Percentiles rank a stretch among this genome's conserved stretches.
Conservation (phyloP, 768 basidiomycete species). For the Boletellus emodensis region DNA sequence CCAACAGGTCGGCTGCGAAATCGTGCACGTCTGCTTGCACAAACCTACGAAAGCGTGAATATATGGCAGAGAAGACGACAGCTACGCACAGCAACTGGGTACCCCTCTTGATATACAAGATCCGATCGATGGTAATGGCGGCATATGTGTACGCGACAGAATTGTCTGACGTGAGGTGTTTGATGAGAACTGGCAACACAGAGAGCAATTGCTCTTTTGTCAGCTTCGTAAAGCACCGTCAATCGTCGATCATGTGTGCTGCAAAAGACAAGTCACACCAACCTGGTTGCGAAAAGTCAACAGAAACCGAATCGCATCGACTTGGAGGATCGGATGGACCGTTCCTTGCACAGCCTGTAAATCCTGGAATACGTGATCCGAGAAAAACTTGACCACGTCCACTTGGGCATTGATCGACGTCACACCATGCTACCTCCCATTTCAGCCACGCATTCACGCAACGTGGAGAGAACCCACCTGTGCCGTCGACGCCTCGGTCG, state of each 20-base stretch:
- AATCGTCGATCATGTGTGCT: background rate
- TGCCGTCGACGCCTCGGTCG: constrained; percentile 81
- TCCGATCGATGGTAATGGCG: constrained; percentile 95
- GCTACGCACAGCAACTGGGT: constrained; percentile 63
- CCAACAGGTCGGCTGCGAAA: constrained; percentile 68
- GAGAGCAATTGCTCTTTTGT: constrained; percentile 91
- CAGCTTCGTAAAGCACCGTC: constrained; percentile 44
- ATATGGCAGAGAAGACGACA: background rate
- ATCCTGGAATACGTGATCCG: constrained; percentile 85
- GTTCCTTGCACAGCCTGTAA: constrained; percentile 62
- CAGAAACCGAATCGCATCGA: constrained; percentile 93
- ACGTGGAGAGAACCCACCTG: constrained; percentile 47
- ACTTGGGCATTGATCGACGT: constrained; percentile 90
- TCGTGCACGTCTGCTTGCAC: constrained; percentile 83
- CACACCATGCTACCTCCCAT: constrained; percentile 70
- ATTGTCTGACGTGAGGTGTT: constrained; percentile 76
- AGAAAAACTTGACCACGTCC: constrained; percentile 94
- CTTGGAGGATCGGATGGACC: constrained; percentile 88
- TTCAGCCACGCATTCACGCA: constrained; percentile 1
- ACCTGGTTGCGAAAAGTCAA: constrained; percentile 97
- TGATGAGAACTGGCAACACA: constrained; percentile 82
- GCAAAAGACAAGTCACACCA: constrained; percentile 8
- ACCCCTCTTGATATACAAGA: constrained; percentile 84
- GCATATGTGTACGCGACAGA: constrained; percentile 96
- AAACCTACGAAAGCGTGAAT: constrained; percentile 51